Percentiles rank a stretch among this genome's conserved stretches.
Conservation (phyloP, 192 early-diverging fungal species). For the Geosiphon pyriformis region DNA sequence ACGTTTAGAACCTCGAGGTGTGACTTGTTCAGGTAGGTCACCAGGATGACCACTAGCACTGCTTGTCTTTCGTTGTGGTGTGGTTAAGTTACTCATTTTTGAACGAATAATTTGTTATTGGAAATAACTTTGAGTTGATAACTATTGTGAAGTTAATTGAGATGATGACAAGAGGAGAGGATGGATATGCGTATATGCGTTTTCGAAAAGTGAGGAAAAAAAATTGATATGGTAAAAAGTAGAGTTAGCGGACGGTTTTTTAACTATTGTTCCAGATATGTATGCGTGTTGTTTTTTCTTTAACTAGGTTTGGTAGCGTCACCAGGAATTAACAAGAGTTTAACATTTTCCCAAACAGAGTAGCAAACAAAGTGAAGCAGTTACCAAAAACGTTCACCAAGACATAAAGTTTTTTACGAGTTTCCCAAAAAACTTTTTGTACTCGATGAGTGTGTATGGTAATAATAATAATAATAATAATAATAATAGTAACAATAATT, state of each 20-base stretch:
- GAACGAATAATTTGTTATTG: neutral
- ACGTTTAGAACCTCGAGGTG: conserved; percentile 24
- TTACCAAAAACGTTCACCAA: neutral
- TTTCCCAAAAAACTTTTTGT: too few species aligned
- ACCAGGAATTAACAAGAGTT: too few species aligned
- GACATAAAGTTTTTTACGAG: too few species aligned
- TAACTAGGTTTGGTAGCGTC: neutral
- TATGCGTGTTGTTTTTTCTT: neutral
- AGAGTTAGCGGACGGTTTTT: neutral
- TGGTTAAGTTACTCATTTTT: neutral
- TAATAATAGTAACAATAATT: too few species aligned
- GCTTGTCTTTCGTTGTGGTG: conserved; percentile 16
- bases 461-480: too few species aligned
- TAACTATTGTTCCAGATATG: neutral
- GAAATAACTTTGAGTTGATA: neutral
- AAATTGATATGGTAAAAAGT: neutral
- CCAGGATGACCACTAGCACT: conserved; percentile 1
- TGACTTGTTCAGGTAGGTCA: conserved; percentile 18
- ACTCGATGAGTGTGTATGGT: too few species aligned
- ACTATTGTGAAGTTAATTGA: neutral
- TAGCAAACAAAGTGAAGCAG: neutral
- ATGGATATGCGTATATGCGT: neutral
- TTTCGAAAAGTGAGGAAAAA: neutral
- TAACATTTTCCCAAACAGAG: neutral
- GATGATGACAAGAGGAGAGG: neutral